phyloP scores from a whole-genome alignment of 2,329 filamentous ascomycete genomes.

The Ambrosiella xylebori region DNA sequence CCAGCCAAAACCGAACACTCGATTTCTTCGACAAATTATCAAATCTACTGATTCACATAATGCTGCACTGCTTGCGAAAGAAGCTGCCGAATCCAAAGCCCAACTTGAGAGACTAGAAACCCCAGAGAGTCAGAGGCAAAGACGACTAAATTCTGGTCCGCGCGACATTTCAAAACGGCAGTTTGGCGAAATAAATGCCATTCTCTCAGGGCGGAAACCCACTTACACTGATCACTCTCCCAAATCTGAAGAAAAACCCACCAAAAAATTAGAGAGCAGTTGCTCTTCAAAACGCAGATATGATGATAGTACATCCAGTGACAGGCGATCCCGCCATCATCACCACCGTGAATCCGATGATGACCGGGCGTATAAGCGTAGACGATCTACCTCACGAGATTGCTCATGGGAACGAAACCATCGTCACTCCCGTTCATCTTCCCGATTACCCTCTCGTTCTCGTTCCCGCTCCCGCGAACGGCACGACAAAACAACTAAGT shows the following conservation, averaged over 20 bases:
- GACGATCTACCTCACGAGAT: background rate
- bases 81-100: constrained; percentile 59
- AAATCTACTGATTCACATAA: constrained; percentile 81
- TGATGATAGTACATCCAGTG: background rate
- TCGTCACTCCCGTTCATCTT: background rate
- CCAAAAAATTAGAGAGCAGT: background rate
- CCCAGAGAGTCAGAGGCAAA: constrained; percentile 27
- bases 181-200: constrained; percentile 43
- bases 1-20: constrained; percentile 69
- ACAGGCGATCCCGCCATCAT: background rate
- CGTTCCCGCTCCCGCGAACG: background rate
- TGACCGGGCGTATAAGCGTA: background rate
- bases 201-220: constrained; percentile 24
- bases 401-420: background rate
- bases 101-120: constrained; percentile 46
- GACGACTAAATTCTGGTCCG: constrained; percentile 19
- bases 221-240: too few relatives aligned
- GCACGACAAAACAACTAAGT: background rate
- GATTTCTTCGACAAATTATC: constrained; percentile 76
- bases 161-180: constrained; percentile 29
- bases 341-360: background rate
- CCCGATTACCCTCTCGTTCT: background rate
- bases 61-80: constrained; percentile 65
- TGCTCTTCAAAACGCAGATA: background rate
- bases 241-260: too few relatives aligned